These are phyloP conservation scores for Ceratocystis papillata DNA, from an alignment of 2,329 filamentous ascomycete genomes.

Conservation along the genomic window DNA sequence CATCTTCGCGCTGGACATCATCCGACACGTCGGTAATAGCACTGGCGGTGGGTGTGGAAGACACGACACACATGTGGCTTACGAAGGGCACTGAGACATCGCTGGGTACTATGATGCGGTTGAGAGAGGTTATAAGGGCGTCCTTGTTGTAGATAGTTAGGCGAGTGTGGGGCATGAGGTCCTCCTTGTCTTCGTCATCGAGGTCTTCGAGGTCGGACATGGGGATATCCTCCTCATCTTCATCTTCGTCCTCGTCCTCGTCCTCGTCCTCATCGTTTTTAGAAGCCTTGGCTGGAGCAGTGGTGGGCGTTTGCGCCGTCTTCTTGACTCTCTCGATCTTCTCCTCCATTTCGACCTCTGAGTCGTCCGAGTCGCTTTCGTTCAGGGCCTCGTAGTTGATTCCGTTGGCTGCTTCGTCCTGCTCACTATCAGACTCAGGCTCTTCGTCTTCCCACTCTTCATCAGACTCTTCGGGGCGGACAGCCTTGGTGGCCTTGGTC, in stretches of 20 bases:
- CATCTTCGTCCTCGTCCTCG: conserved; percentile 54
- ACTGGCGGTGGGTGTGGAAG: conserved; percentile 50
- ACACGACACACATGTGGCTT: conserved; percentile 67
- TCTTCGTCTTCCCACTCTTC: conserved; percentile 33
- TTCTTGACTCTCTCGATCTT: conserved; percentile 46
- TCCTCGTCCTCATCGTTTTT: conserved; percentile 38
- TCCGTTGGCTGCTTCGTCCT: conserved; percentile 27
- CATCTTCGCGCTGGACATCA: conserved; percentile 81
- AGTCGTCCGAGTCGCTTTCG: conserved; percentile 54
- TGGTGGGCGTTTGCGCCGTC: conserved; percentile 33
- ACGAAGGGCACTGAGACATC: conserved; percentile 63
- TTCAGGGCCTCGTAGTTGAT: conserved; percentile 47
- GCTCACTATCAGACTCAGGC: conserved; percentile 28
- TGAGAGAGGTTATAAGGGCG: conserved; percentile 68
- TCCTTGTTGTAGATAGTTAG: conserved; percentile 96
- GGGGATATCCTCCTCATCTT: conserved; percentile 77
- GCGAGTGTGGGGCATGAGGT: conserved; percentile 79
- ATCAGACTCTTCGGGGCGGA: conserved; percentile 29
- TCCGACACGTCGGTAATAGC: conserved; percentile 77
- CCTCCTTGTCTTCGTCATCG: conserved; percentile 69
- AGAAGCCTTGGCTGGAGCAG: conserved; percentile 28
- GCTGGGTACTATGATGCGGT: conserved; percentile 61
- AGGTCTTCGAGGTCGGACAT: conserved; percentile 75
- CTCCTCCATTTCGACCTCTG: conserved; percentile 66
- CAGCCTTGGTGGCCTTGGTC: conserved; percentile 31